Base-by-base conservation (phyloP, 2,329 filamentous ascomycete genomes). In the Cladosporium oxysporum region DNA sequence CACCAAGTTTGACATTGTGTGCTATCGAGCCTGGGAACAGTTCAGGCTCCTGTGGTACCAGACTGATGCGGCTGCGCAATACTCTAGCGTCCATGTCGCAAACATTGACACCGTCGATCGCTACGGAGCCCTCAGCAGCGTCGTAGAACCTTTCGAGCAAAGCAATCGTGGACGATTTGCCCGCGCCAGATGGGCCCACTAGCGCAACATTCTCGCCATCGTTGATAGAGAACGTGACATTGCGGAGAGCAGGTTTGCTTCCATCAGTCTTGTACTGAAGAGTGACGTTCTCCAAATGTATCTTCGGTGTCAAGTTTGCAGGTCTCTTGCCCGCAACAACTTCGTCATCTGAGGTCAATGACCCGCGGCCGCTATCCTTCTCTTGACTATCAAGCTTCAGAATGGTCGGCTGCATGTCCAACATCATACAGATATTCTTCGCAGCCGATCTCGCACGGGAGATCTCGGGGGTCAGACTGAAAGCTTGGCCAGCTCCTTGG, bases 161-260 rank as follows among this genome's bases (percentile, higher is more conserved):
- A n/a, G 80, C 74, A 12, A 82, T 75, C 1, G 77, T 76, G n/a
- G 79, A 79, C 1, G 78, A 80, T 70, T 83, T 83, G 26, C 81
- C 81, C 3, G 80, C 79, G 12, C 81, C 81, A 50, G 78, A 80
- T 21, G 79, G 77, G 2, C 81, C 81, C 1, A 82, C 80, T 35
- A 82, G 76, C 1, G 79, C 80, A 1, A 88, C 77, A 0, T 84
- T 87, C 63, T 87, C 79, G 3, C 85, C 85, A 0, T 81, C 79
- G 14, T 75, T 71, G 4, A 83, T 82, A 0, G 76, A 76, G 33
- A 89, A 78, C 10, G 74, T 82, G 5, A 88, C 72, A 16, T 82
- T 77, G 10, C 78, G 76, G 6, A 89, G 76, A 0, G 84, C 74
- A 8, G 70, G 66, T 16, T 75, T 73, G 26, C 76, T 76, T 55